Evolutionary conservation across 768 basidiomycete genomes (phyloP).

Genomic region (Boletus eberwhitei): DNA sequence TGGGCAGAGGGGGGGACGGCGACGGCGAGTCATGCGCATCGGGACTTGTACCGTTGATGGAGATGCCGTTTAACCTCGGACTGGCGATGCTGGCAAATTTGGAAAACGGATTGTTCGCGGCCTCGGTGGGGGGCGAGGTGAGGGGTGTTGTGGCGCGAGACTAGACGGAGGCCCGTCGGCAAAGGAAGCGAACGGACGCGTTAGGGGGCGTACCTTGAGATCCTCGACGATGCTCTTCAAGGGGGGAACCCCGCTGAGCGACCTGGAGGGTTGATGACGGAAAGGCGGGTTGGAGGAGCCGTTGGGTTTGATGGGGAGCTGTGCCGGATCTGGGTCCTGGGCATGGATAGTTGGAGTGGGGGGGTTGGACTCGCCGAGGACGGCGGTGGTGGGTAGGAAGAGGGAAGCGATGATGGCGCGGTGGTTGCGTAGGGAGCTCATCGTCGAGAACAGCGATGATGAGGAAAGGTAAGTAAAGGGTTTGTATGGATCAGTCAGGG

Average conservation of each 20-base stretch:
- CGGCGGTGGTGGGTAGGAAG: conserved; percentile 74
- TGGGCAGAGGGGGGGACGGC: background rate
- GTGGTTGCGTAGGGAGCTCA: conserved; percentile 72
- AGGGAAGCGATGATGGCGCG: conserved; percentile 80
- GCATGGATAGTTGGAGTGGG: conserved; percentile 44
- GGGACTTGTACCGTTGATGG: conserved; percentile 9
- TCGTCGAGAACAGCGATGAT: conserved; percentile 20
- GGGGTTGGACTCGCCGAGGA: conserved; percentile 51
- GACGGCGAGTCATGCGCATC: background rate
- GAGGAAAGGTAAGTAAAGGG: background rate
- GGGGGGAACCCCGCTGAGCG: conserved; percentile 30
- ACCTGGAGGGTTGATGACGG: conserved; percentile 19
- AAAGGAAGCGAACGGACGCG: background rate
- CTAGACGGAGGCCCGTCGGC: background rate
- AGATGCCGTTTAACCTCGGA: conserved; percentile 14
- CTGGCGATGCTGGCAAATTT: conserved; percentile 41
- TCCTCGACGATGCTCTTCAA: conserved; percentile 78
- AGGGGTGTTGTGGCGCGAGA: conserved; percentile 42
- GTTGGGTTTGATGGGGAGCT: background rate
- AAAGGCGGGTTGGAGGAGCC: conserved; percentile 8
- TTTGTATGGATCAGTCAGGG: too few relatives aligned
- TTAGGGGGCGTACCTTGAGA: conserved; percentile 48
- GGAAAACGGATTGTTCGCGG: conserved; percentile 58
- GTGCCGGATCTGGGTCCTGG: conserved; percentile 15
- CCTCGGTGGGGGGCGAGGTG: conserved; percentile 45